Evolutionary conservation across 345 rosid species (phyloP), one percentile per base, ranked within the genome.

Genomic region (Ailanthus altissimus): DNA sequence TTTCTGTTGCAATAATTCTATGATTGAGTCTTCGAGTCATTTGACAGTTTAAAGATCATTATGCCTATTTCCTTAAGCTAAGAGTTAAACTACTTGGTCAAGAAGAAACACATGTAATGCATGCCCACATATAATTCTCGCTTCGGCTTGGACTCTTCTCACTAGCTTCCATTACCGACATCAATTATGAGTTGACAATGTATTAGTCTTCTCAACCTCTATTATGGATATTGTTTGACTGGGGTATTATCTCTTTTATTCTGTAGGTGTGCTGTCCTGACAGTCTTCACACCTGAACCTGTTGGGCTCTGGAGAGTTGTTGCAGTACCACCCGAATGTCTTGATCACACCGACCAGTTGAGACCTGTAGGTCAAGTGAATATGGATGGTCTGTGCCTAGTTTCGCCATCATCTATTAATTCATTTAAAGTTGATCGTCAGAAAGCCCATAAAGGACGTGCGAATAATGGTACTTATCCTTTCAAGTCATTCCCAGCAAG

Each of bases 231-330:
- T 74, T 57, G 46, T 54, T 16, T 50, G 57, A 60, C 64, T 60
- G 21, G 45, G 57, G 51, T 46, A 14, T 40, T 75, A 36, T 23
- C 43, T 77, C 32, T 64, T 36, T 69, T 53, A 40, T 65, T 61
- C 75, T 16, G 61, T 76, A 84, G 87, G 75, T 76, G 78, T 62
- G 46, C 79, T 64, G 42, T 79, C 73, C 58, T 75, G 80, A 71
- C 86, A 43, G 77, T 83, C 63, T 82, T 80, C 72, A 81, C 78
- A 5, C 71, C 50, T 57, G 85, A 80, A 72, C 73, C 83, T 53
- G 83, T 73, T 78, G 89, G 84, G 46, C 63, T 46, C 54, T 82
- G 85, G 81, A 70, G 76, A 79, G 71, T 81, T 75, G 75, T 82
- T 81, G 76, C 84, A 25, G 76, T 77, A 25, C 85, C 86, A 23